phyloP scores from a whole-genome alignment of 331 rosid genomes.

The Arachis monticola region DNA sequence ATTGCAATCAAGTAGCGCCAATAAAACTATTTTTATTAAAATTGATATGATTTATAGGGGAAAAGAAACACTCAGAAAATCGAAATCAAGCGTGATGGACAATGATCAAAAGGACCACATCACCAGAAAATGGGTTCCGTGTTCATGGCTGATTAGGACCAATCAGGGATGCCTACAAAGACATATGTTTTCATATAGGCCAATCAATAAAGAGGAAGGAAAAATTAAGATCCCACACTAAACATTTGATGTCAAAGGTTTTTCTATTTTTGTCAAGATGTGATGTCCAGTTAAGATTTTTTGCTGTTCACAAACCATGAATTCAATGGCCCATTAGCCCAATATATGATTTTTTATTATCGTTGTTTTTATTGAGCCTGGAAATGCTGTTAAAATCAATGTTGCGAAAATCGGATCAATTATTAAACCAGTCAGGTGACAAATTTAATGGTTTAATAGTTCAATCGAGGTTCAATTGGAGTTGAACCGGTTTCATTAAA shows the following conservation, averaged over 20 bases:
- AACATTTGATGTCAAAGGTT: background rate
- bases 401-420: no score
- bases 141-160: background rate
- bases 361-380: no score
- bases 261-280: no score
- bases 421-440: no score
- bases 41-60: background rate
- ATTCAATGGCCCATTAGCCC: background rate
- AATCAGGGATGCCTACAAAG: background rate
- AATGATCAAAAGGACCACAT: constrained; percentile 14
- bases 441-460: no score
- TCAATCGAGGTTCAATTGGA: no score
- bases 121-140: background rate
- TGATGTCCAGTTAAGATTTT: background rate
- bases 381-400: no score
- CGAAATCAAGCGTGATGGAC: background rate
- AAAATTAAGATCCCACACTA: background rate
- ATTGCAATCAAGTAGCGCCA: background rate
- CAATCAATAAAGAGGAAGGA: background rate
- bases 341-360: no score
- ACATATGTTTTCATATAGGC: no score
- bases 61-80: background rate
- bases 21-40: no score
- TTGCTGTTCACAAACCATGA: background rate
- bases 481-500: no score